Evolutionary conservation across 2,329 filamentous ascomycete genomes (phyloP), one percentile per base, ranked within the genome.

Genomic region (Epichloe sylvatica): DNA sequence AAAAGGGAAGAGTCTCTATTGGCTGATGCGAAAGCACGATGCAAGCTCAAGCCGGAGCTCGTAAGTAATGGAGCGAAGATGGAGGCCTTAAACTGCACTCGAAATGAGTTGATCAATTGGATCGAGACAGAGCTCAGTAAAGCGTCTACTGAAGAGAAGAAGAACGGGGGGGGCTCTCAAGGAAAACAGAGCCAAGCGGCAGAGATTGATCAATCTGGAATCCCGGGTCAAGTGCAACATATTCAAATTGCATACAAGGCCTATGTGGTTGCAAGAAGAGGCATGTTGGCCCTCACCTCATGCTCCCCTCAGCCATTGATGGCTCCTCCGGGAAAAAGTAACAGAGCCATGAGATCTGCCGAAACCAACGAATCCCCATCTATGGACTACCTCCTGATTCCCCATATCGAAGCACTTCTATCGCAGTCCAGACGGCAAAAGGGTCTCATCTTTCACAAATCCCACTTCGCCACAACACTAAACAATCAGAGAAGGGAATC

Each of bases 81-180:
- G 3, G 67, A 71, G 45, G 80, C 80, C 13, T 64, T 84, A 9
- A 72, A 70, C 40, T 66, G 66, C 7, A 77, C 80, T 11, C 71
- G 81, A 15, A 73, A 75, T 47, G 76, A 78, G 53, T 69, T 84
- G 46, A 83, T 84, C 51, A 69, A 64, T 50, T 84, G 80, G 80
- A 81, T 84, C 50, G 80, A 84, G 60, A 67, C 65, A 5, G 81
- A 83, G 59, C 64, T 84, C 21, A 66, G 70, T 47, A 77, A 75
- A 49, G 76, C 77, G 2, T 69, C 71, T 4, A 34, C 41, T 0
- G 67, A 65, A 3, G 64, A 60, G 0, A 66, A 65, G 4, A 63
- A 56, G 21, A 60, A 62, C 1, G 64, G 61, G 0, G 62, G 0
- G 59, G 55, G 60, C 60, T 5, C 58, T 59, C 45, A 42, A 9